Evolutionary conservation across 495 filamentous ascomycete species (phyloP).

Genomic region (Penicillium steckii): DNA sequence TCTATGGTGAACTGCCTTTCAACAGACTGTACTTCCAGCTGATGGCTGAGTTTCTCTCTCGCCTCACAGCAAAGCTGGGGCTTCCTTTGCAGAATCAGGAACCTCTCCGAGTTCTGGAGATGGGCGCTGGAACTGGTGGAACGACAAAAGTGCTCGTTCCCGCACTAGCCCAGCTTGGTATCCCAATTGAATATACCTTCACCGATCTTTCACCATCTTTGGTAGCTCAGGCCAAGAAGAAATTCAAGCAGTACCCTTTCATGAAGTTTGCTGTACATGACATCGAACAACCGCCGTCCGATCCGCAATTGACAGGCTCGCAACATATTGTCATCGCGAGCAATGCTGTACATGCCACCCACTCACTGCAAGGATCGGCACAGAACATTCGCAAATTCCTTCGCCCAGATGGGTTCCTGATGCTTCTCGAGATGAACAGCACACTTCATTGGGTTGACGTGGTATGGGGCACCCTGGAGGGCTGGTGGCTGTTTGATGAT

Average conservation of each 20-base stretch:
- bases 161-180: slow-evolving; percentile 29
- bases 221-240: slow-evolving; percentile 37
- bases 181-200: slow-evolving; percentile 49
- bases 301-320: slow-evolving; percentile 29
- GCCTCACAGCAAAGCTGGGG: background rate
- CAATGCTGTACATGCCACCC: slow-evolving; percentile 52
- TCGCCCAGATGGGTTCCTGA: slow-evolving; percentile 39
- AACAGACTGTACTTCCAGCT: slow-evolving; percentile 40
- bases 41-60: slow-evolving; percentile 10
- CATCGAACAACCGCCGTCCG: slow-evolving; percentile 39
- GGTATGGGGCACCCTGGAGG: slow-evolving; percentile 48
- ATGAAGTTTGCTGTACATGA: slow-evolving; percentile 44
- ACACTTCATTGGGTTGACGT: slow-evolving; percentile 41
- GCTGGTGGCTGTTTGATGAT: slow-evolving; percentile 51
- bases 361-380: slow-evolving; percentile 24
- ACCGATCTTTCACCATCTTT: slow-evolving; percentile 48
- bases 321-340: slow-evolving; percentile 50
- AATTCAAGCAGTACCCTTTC: slow-evolving; percentile 40
- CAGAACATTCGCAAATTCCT: slow-evolving; percentile 35
- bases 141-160: slow-evolving; percentile 36
- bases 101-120: slow-evolving; percentile 30
- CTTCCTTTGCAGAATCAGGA: background rate
- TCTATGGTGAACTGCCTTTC: no score
- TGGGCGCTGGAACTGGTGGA: slow-evolving; percentile 46
- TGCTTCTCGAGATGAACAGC: slow-evolving; percentile 44